A percentile compares a stretch with the other conserved stretches of the same genome.
These are phyloP conservation scores for Tubosaeta sp. DNA, from an alignment of 768 basidiomycete genomes.

Conservation along the genomic window DNA sequence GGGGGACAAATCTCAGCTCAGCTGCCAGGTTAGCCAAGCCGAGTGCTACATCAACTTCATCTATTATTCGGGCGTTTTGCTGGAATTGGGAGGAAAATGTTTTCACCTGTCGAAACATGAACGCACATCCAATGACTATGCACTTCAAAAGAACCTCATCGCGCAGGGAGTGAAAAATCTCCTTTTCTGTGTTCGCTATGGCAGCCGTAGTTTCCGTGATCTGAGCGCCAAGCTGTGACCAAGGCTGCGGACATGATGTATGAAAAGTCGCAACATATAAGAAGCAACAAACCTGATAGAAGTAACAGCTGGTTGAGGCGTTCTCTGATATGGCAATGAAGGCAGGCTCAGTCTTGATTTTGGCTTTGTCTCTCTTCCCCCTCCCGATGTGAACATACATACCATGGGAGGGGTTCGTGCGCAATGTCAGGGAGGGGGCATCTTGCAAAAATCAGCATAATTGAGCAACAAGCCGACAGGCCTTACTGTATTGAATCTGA, in stretches of 20 bases:
- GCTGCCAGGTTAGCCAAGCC: conserved; percentile 77
- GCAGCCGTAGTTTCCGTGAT: conserved; percentile 55
- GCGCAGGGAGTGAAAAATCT: conserved; percentile 67
- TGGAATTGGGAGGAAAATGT: conserved; percentile 52
- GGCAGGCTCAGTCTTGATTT: conserved; percentile 40
- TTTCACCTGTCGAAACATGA: conserved; percentile 49
- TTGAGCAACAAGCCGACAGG: background rate
- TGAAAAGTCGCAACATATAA: background rate
- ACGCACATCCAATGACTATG: background rate
- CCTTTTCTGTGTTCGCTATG: conserved; percentile 59
- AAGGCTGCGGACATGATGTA: conserved; percentile 44
- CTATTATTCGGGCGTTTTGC: conserved; percentile 71
- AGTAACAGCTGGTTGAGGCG: conserved; percentile 63
- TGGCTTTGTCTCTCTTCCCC: conserved; percentile 56
- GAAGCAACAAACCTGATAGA: conserved; percentile 47
- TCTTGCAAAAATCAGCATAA: conserved; percentile 37
- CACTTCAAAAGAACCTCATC: conserved; percentile 45
- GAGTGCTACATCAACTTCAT: conserved; percentile 82
- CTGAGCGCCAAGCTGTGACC: conserved; percentile 69
- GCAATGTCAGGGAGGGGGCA: conserved; percentile 69
- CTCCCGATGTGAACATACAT: conserved; percentile 71
- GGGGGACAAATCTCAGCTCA: conserved; percentile 74
- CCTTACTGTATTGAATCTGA: conserved; percentile 51
- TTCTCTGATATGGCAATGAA: conserved; percentile 63
- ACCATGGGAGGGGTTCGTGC: conserved; percentile 63